Evolutionary conservation across 2,329 filamentous ascomycete species (phyloP).

Genomic region (Echinosphaeria canescens): DNA sequence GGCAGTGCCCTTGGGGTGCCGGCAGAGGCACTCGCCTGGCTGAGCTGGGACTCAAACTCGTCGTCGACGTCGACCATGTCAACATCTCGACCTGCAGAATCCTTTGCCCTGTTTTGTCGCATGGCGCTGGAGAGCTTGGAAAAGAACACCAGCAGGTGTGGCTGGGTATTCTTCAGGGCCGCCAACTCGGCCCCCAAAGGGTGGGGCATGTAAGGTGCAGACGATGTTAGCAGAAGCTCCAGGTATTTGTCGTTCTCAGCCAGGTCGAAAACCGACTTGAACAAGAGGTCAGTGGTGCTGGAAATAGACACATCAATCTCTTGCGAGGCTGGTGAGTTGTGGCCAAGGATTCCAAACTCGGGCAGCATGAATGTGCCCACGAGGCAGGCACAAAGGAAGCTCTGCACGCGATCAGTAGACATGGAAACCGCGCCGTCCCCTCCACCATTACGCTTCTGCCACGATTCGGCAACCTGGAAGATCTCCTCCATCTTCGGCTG

Average conservation of each 20-base stretch:
- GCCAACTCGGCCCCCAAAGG: constrained; percentile 15
- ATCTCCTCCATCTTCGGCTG: constrained; percentile 28
- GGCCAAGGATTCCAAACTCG: constrained; percentile 18
- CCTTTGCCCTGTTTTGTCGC: constrained; percentile 11
- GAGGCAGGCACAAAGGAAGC: constrained; percentile 24
- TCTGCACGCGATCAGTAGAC: constrained; percentile 28
- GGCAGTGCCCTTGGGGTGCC: constrained; percentile 18
- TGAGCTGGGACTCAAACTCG: constrained; percentile 38
- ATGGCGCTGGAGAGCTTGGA: constrained; percentile 14
- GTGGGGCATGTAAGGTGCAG: constrained; percentile 22
- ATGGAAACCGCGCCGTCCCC: constrained; percentile 23
- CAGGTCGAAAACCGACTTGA: constrained; percentile 17
- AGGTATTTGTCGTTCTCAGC: constrained; percentile 22
- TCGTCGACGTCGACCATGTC: constrained; percentile 48
- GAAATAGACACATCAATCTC: constrained; percentile 22
- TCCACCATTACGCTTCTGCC: constrained; percentile 14
- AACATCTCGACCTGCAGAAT: constrained; percentile 13
- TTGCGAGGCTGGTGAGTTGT: constrained; percentile 23
- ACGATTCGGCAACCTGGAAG: constrained; percentile 20
- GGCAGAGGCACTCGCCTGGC: constrained; percentile 15
- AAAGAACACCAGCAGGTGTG: constrained; percentile 20
- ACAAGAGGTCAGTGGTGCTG: constrained; percentile 15
- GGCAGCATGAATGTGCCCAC: constrained; percentile 22
- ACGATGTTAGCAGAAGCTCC: constrained; percentile 20
- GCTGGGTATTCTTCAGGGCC: constrained; percentile 14